Base-by-base conservation (phyloP, 2,329 filamentous ascomycete genomes). In the Laburnicola sp. region DNA sequence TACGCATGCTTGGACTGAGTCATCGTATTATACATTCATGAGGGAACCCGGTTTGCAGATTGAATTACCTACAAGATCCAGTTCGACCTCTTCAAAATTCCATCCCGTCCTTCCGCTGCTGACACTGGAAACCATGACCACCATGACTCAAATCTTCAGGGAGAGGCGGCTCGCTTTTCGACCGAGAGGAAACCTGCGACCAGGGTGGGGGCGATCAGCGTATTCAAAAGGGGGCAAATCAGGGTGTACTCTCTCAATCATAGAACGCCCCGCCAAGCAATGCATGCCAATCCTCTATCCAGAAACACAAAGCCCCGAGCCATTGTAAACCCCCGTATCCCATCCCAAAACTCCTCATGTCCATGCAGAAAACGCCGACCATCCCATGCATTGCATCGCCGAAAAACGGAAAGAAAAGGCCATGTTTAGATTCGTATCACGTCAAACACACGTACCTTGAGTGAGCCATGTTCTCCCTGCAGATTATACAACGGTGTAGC, bases 401-500 rank as follows among this genome's bases (percentile, higher is more conserved):
- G 26, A 30, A 21, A 10, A 10, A 36, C 16, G 26, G 27, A 25
- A 40, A 16, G 9, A 3, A 31, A 40, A 16, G 22, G 21, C 7
- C 23, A n/a, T 40, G n/a, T 22, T n/a, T 43, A 31, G 27, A 47
- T 30, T 30, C 10, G 9, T 21, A 36, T 27, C 48, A 37, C 5
- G 11, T 22, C 10, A n/a, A 36, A 30, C 6, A 30, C 30, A 50
- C 50, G 38, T 53, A 56, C 48, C 51, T 47, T 41, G 46, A 39
- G 31, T 30, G 22, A 16, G 32, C 6, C 28, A 32, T 35, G 34
- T 25, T 21, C 8, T 2, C 21, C 23, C 21, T 26, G 47, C 26
- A 39, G 16, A 7, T 62, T 42, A 69, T 16, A 68, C 51, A 7
- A 97, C 91, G 39, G 85, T 95, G 70, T 97, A 99, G 64, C 92